These are phyloP conservation scores for Sarocladiaceae sp. DNA, from an alignment of 2,329 filamentous ascomycete species.

Conservation along the genomic window DNA sequence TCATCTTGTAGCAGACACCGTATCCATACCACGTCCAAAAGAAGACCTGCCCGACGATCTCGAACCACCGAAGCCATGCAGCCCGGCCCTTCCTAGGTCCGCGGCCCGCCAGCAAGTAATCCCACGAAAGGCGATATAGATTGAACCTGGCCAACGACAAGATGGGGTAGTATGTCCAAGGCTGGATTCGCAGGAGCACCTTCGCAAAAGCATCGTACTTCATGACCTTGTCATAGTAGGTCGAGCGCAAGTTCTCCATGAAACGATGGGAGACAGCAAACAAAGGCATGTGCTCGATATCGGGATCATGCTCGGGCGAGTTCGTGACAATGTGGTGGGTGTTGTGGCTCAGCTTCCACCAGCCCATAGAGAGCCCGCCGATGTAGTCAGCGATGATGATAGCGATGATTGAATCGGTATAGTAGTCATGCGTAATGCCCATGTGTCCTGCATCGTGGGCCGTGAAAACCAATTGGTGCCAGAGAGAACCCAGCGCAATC, in stretches of 20 bases:
- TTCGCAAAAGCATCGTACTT: constrained; percentile 69
- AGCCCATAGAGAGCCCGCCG: constrained; percentile 83
- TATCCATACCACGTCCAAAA: constrained; percentile 91
- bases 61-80: constrained; percentile 79
- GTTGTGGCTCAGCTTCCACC: constrained; percentile 97
- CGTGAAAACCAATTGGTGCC: constrained; percentile 92
- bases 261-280: constrained; percentile 82
- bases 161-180: constrained; percentile 77
- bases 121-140: constrained; percentile 75
- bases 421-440: constrained; percentile 91
- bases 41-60: constrained; percentile 66
- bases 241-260: constrained; percentile 64
- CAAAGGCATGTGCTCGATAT: constrained; percentile 87
- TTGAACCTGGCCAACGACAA: constrained; percentile 82
- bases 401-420: constrained; percentile 74
- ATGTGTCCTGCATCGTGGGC: constrained; percentile 96
- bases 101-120: constrained; percentile 63
- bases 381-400: constrained; percentile 87
- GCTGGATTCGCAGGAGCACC: constrained; percentile 64
- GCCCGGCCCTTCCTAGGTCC: constrained; percentile 70
- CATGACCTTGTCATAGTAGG: constrained; percentile 80
- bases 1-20: constrained; percentile 58
- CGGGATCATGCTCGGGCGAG: constrained; percentile 88
- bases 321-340: constrained; percentile 97
- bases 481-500: constrained; percentile 71